A percentile compares a stretch with the other conserved stretches of the same genome.
Evolutionary conservation across 164 flowering plant species (phyloP).

Genomic region (Aristolochia contorta): DNA sequence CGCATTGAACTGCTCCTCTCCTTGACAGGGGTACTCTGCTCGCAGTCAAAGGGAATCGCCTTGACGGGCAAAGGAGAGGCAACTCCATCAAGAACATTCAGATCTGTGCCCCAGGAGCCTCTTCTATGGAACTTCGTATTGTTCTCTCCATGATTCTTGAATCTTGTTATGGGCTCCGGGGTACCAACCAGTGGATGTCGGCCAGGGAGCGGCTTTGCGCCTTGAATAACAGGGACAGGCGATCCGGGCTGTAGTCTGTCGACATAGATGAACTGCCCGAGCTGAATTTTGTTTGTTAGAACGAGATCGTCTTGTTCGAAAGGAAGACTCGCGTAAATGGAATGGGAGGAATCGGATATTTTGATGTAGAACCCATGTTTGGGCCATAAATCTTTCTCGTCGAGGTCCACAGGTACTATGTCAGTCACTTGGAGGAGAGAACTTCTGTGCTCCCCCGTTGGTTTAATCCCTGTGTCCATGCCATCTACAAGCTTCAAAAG

Average conservation of each 20-base stretch:
- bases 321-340: constrained; percentile 71
- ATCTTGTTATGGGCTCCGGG: constrained; percentile 75
- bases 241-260: constrained; percentile 84
- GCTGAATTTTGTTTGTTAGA: constrained; percentile 81
- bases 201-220: constrained; percentile 78
- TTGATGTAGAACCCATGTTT: constrained; percentile 83
- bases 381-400: constrained; percentile 79
- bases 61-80: constrained; percentile 41
- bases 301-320: constrained; percentile 87
- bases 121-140: constrained; percentile 31
- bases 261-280: constrained; percentile 88
- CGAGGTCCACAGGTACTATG: constrained; percentile 89
- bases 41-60: constrained; percentile 64
- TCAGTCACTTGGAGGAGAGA: constrained; percentile 89
- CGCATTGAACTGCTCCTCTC: constrained; percentile 25
- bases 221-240: constrained; percentile 72
- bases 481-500: constrained; percentile 72
- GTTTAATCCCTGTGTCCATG: constrained; percentile 60
- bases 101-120: constrained; percentile 68
- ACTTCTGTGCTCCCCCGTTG: constrained; percentile 78
- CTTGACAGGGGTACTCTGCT: constrained; percentile 62
- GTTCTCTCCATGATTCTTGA: constrained; percentile 45
- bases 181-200: constrained; percentile 88
- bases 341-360: constrained; percentile 89
- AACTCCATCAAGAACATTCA: constrained; percentile 18